Percentiles rank a stretch among this genome's conserved stretches.
phyloP scores from a whole-genome alignment of 225 moss, liverwort and hornwort genomes.

The Thuidium tamariscinum region DNA sequence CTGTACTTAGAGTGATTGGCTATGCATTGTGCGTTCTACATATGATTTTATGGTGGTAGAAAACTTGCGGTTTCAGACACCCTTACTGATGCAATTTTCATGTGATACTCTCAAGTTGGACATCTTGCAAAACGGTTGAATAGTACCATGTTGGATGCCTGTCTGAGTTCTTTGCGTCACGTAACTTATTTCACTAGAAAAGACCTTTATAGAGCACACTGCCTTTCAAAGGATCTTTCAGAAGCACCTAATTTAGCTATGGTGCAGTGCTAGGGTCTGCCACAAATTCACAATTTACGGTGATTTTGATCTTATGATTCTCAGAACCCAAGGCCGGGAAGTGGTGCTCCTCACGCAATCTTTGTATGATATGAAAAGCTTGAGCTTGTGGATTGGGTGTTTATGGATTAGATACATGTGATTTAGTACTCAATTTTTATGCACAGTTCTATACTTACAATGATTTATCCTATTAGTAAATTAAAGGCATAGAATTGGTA shows the following conservation, averaged over 20 bases:
- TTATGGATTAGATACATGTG: background rate
- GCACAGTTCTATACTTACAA: too few relatives aligned
- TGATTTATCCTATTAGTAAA: background rate
- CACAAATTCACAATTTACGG: background rate
- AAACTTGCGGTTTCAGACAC: background rate
- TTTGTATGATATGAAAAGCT: background rate
- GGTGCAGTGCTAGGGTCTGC: background rate
- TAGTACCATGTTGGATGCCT: background rate
- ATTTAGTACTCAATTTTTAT: too few relatives aligned
- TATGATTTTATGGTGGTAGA: background rate
- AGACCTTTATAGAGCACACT: background rate
- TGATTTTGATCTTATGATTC: background rate
- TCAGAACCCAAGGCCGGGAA: background rate
- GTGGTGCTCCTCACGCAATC: background rate
- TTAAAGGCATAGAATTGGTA: background rate
- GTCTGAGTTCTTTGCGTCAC: background rate
- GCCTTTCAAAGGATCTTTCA: background rate
- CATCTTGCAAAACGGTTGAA: background rate
- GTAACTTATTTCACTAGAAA: background rate
- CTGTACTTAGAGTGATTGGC: background rate
- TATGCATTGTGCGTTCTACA: background rate
- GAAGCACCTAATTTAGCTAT: background rate
- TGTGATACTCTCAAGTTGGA: background rate
- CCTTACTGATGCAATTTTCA: background rate
- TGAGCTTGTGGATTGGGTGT: background rate